These are phyloP conservation scores for Pleurotus eryngii DNA, from an alignment of 768 basidiomycete genomes.

Conservation along the genomic window DNA sequence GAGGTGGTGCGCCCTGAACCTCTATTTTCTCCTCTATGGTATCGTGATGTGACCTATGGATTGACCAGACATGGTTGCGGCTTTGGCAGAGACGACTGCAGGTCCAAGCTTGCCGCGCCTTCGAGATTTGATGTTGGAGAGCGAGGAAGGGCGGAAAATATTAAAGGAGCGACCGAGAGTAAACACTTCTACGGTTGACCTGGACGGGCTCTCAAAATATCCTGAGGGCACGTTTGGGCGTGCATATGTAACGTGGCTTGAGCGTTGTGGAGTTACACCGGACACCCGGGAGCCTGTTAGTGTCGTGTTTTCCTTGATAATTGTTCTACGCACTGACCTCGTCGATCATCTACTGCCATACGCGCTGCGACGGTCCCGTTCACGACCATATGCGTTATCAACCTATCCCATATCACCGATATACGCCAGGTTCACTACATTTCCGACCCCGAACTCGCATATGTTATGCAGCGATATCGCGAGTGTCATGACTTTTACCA, in stretches of 20 bases:
- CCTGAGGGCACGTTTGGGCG: conserved; percentile 82
- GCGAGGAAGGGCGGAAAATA: conserved; percentile 80
- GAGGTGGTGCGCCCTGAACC: conserved; percentile 63
- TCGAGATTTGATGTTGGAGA: conserved; percentile 73
- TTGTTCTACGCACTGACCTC: background rate
- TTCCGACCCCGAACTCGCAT: conserved; percentile 92
- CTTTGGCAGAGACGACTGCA: conserved; percentile 90
- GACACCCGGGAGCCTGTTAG: conserved; percentile 88
- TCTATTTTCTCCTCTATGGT: background rate
- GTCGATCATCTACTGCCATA: no score
- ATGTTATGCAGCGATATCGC: conserved; percentile 96
- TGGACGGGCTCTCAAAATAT: conserved; percentile 60
- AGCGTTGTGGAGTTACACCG: conserved; percentile 83
- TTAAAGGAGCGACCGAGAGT: conserved; percentile 82
- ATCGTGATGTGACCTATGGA: background rate
- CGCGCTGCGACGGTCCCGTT: no score
- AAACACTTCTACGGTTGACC: conserved; percentile 71
- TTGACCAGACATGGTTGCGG: conserved; percentile 85
- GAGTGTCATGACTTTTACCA: conserved; percentile 99
- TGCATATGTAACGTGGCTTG: conserved; percentile 88
- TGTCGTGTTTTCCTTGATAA: background rate
- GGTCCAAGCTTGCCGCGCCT: conserved; percentile 72
- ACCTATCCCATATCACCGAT: no score
- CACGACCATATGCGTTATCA: no score
- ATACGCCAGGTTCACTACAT: conserved; percentile 82